phyloP scores from a whole-genome alignment of 148 eudicot genomes.

The Rhododendron kiyosumense region DNA sequence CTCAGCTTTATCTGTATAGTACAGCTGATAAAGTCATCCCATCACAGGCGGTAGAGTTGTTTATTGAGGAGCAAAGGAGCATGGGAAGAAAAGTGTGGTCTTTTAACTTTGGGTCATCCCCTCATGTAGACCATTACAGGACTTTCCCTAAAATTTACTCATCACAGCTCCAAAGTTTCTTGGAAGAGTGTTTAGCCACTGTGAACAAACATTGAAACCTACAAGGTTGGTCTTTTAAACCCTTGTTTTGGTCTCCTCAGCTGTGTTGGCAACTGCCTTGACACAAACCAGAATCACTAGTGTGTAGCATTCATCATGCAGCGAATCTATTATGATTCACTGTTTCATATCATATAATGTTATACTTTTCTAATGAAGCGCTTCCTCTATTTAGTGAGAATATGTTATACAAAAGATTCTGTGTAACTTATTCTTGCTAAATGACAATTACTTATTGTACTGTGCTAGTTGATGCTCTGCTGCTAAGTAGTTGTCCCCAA shows the following conservation, averaged over 20 bases:
- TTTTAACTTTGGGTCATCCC: slow-evolving; percentile 65
- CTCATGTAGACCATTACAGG: slow-evolving; percentile 93
- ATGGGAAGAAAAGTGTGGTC: slow-evolving; percentile 55
- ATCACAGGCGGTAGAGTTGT: slow-evolving; percentile 51
- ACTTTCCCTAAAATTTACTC: slow-evolving; percentile 63
- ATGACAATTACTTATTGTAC: background rate
- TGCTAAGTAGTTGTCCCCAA: background rate
- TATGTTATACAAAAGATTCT: background rate
- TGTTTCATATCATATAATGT: background rate
- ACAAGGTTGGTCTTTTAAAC: background rate
- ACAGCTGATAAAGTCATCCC: slow-evolving; percentile 85
- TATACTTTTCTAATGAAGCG: background rate
- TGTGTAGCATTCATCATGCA: background rate
- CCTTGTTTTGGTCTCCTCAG: background rate
- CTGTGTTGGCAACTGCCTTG: background rate
- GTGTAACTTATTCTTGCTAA: background rate
- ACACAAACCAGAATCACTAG: background rate
- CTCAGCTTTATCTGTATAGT: slow-evolving; percentile 94
- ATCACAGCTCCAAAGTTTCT: slow-evolving; percentile 48
- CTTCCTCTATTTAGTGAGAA: background rate
- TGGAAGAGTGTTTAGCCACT: slow-evolving; percentile 35
- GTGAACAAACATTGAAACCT: slow-evolving; percentile 13
- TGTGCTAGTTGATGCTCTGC: background rate
- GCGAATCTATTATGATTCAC: background rate
- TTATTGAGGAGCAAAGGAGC: slow-evolving; percentile 61